Evolutionary conservation across 768 basidiomycete genomes (phyloP), one percentile per base, ranked within the genome.

Genomic region (Asterophora lycoperdoides): DNA sequence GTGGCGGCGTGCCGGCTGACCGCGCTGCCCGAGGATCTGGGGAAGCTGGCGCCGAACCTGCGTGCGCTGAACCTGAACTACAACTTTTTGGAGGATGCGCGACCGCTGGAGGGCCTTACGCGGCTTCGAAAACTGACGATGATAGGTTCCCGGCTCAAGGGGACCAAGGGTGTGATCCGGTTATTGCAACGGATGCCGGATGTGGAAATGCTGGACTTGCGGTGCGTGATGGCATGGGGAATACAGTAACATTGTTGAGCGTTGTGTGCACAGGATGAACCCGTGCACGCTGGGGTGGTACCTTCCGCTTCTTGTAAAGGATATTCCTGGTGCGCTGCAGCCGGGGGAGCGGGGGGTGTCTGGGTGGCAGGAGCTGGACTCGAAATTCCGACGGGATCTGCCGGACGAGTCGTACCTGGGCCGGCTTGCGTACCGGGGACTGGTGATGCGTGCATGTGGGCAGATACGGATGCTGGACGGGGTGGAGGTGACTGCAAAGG

Each of bases 201-300:
- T 56, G 76, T 91, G 58, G 92, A 96, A 73, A 83, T 89, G 81
- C 64, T 94, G 35, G 95, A 98, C 71, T 81, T 96, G 66, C 79
- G 95, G 95, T 75, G 57, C 54, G 70, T 59, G 30, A n/a, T n/a
- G n/a, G n/a, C n/a, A n/a, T n/a, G n/a, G n/a, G n/a, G n/a, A n/a
- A n/a, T n/a, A 46, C 8, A 36, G 6, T 36, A 35, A 40, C 47
- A 35, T 50, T 49, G 20, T 30, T 45, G 44, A 51, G 9, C 29
- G 26, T 49, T 60, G 47, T 42, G 41, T 44, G 17, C 35, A 44
- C 46, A 78, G 77, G 64, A 96, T 97, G 93, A 99, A 99, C 62
- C 94, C 96, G 46, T 92, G 89, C 57, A 97, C 94, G 15, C 82
- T 97, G 9, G 90, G 90, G 5, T 95, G 92, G 87, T 98, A 99